Evolutionary conservation across 805 yeast species (phyloP), one percentile per base, ranked within the genome.

Genomic region (Kuraishia hungarica): DNA sequence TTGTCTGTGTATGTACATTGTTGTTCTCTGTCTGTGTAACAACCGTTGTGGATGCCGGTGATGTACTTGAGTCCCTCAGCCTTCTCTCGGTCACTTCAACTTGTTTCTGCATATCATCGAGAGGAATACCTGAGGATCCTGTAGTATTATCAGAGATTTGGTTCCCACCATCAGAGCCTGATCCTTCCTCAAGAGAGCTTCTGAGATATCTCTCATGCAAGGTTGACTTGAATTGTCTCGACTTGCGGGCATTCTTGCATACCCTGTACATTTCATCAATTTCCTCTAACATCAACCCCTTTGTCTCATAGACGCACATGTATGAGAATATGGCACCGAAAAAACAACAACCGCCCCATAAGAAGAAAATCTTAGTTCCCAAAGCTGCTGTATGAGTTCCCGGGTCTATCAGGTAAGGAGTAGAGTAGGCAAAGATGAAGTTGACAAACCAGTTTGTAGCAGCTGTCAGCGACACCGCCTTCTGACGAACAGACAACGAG

Each of bases 401-500:
- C 0, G 84, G 76, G 63, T 86, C 89, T 48, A 87, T 80, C 57
- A 88, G 70, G 63, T 85, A 88, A 2, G 96, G 94, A 0, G 94
- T 87, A 52, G 80, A 79, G 61, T 77, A 81, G 0, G 93, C 92
- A 73, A 87, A 86, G 2, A 79, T 78, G 64, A 88, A 87, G 70
- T 88, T 88, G 48, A 84, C 86, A 26, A 87, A 61, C 96, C 96
- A 88, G 67, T 88, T 88, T 13, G 91, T 79, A 2, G 93, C 86
- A 1, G 89, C 88, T 28, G 89, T 81, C 24, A 88, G 67, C 10
- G 94, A 82, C 24, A 87, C 87, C 15, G 92, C 87, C 65, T 84
- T 84, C 59, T 88, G 90, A 64, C 96, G 78, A 29, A 87, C 82
- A 51, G 89, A 82, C 53, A 88, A 73, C 24, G 89, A 84, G 66